A percentile compares a stretch with the other conserved stretches of the same genome.
phyloP scores from a whole-genome alignment of 805 yeast genomes.

The Metschnikowia drakensbergensis region DNA sequence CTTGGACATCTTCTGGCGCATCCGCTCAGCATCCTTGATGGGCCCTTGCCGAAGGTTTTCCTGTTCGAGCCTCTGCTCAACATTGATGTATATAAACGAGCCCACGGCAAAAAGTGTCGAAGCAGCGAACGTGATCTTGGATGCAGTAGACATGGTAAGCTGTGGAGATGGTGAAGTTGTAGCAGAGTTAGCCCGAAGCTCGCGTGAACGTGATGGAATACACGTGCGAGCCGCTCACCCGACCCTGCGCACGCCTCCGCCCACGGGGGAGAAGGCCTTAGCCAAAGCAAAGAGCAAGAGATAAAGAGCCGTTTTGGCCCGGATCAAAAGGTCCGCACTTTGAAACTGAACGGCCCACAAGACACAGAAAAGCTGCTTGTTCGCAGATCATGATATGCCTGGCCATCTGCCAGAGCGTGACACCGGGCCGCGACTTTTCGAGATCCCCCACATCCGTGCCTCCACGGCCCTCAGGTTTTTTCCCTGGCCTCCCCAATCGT shows the following conservation, averaged over 20 bases:
- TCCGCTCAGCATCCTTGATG: conserved; percentile 70
- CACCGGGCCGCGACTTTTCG: conserved; percentile 5
- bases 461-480: conserved; percentile 1
- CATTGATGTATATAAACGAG: conserved; percentile 66
- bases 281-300: too few species aligned
- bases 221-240: background rate
- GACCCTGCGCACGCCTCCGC: background rate
- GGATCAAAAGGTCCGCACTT: too few species aligned
- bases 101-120: conserved; percentile 53
- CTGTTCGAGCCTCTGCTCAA: conserved; percentile 65
- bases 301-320: too few species aligned
- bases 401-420: background rate
- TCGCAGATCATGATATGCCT: background rate
- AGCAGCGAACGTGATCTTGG: conserved; percentile 67
- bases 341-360: background rate
- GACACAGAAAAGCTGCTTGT: background rate
- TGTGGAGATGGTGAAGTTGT: background rate
- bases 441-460: conserved; percentile 6
- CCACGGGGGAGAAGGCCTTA: too few species aligned
- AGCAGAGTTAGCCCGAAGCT: background rate
- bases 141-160: conserved; percentile 66
- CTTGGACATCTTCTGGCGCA: conserved; percentile 39
- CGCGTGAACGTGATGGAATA: background rate
- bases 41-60: conserved; percentile 79
- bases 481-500: conserved; percentile 1